Percentiles rank a stretch among this genome's conserved stretches.
Evolutionary conservation across 306 rosid genomes (phyloP).

Genomic region (Ochetophila trinervis): DNA sequence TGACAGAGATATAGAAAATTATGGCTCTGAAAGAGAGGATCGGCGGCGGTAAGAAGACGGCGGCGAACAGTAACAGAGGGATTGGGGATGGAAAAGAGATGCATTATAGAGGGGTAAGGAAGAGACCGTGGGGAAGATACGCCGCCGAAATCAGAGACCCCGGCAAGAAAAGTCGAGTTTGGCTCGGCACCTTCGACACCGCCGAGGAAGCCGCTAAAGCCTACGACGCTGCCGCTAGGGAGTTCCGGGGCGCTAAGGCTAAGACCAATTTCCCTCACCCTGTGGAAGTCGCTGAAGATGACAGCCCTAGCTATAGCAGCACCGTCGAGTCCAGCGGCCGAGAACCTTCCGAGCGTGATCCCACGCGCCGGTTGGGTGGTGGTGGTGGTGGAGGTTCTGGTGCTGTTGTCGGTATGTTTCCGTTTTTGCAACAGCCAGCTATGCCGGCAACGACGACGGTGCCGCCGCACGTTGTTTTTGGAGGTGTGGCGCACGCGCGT

Average conservation of each 20-base stretch:
- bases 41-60: background rate
- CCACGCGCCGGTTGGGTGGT: background rate
- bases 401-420: background rate
- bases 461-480: background rate
- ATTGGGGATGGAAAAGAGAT: slow-evolving; percentile 6
- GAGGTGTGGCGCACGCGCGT: background rate
- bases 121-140: slow-evolving; percentile 34
- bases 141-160: slow-evolving; percentile 35
- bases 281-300: background rate
- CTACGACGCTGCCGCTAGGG: slow-evolving; percentile 24
- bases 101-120: slow-evolving; percentile 27
- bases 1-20: no score
- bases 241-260: slow-evolving; percentile 26
- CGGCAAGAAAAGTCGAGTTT: slow-evolving; percentile 29
- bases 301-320: slow-evolving; percentile 12
- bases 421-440: background rate
- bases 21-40: slow-evolving; percentile 20
- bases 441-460: background rate
- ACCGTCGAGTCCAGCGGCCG: slow-evolving; percentile 20
- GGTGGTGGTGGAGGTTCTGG: no score
- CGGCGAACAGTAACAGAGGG: background rate
- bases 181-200: slow-evolving; percentile 30
- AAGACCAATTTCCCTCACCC: slow-evolving; percentile 22
- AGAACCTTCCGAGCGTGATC: background rate
- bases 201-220: slow-evolving; percentile 29